Conservation (phyloP, 169 alveolate genomes). For the Plasmodium adleri region DNA sequence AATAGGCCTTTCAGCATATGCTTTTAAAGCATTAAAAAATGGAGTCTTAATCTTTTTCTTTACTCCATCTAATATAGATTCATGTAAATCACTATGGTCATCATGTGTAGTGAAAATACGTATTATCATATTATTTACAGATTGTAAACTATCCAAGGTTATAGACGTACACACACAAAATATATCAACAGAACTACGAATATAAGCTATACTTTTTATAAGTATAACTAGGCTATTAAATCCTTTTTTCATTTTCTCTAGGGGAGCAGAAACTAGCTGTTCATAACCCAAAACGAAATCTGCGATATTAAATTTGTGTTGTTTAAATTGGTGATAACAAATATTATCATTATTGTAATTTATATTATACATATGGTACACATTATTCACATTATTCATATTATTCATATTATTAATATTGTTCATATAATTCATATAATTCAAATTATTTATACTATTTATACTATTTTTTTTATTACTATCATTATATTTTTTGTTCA, state of each 20-base stretch:
- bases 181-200: conserved; percentile 81
- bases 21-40: conserved; percentile 79
- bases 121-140: conserved; percentile 71
- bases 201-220: conserved; percentile 64
- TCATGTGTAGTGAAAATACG: conserved; percentile 80
- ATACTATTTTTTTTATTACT: no score
- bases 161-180: conserved; percentile 81
- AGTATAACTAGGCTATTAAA: conserved; percentile 56
- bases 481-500: no score
- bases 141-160: conserved; percentile 76
- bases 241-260: conserved; percentile 77
- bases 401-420: no score
- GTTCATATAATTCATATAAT: no score
- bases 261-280: conserved; percentile 77
- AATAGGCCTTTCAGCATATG: conserved; percentile 83
- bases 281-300: conserved; percentile 81
- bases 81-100: conserved; percentile 83
- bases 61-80: conserved; percentile 80
- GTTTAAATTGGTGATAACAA: no score
- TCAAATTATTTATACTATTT: no score
- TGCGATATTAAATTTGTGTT: conserved; percentile 37
- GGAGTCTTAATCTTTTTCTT: conserved; percentile 78
- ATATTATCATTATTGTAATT: no score
- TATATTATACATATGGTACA: no score
- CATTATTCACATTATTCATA: no score